phyloP scores from a whole-genome alignment of 1,284 basidiomycete genomes.

The Papiliotrema flavescens region DNA sequence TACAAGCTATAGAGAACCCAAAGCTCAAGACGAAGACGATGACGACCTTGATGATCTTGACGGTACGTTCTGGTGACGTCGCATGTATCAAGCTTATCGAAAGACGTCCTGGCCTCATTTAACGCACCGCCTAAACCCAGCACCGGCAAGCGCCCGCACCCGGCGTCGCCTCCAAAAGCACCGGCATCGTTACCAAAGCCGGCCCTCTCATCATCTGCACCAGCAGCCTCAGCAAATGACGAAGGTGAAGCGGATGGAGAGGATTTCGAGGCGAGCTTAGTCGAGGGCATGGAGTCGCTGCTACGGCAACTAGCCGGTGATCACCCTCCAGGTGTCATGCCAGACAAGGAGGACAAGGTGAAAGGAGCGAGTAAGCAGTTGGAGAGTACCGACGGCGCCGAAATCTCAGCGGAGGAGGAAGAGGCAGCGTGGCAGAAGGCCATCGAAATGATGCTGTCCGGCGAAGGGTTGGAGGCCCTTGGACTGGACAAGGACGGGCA shows the following conservation, averaged over 20 bases:
- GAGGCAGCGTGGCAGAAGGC: constrained; percentile 59
- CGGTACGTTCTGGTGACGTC: constrained; percentile 20
- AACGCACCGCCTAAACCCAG: constrained; percentile 19
- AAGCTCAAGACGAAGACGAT: constrained; percentile 38
- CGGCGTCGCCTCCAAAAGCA: constrained; percentile 35
- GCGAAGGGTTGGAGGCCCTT: constrained; percentile 61
- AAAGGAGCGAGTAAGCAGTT: background rate
- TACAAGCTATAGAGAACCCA: constrained; percentile 5
- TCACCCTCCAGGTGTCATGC: constrained; percentile 43
- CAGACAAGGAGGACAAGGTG: constrained; percentile 6
- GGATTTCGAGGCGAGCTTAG: constrained; percentile 67
- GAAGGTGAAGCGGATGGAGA: constrained; percentile 40
- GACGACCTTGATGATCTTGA: constrained; percentile 46
- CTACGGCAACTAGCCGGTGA: constrained; percentile 62
- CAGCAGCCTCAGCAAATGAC: constrained; percentile 32
- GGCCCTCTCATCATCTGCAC: constrained; percentile 15
- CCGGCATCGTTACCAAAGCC: constrained; percentile 12
- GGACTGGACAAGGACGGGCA: constrained; percentile 30
- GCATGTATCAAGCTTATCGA: background rate
- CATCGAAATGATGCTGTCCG: constrained; percentile 69
- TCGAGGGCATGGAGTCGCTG: constrained; percentile 78
- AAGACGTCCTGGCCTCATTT: constrained; percentile 47
- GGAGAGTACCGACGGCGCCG: constrained; percentile 5
- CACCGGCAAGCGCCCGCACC: constrained; percentile 12
- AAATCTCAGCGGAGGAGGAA: constrained; percentile 38